Conservation (phyloP, 257 asterid genomes). For the Marsdenia floribunda region DNA sequence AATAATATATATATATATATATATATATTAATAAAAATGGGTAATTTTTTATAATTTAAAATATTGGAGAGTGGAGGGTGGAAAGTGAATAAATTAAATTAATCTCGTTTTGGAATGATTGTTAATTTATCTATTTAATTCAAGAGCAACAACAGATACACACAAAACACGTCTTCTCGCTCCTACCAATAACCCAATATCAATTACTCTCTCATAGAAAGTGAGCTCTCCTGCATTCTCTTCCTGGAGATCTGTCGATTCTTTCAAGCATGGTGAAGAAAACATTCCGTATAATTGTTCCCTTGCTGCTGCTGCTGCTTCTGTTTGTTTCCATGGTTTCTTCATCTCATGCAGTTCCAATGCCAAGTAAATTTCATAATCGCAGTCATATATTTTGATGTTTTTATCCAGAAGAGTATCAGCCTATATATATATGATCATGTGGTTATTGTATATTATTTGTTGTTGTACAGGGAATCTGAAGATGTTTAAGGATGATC, state of each 20-base stretch:
- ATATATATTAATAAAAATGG: no score
- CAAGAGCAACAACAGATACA: background rate
- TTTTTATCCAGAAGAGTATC: background rate
- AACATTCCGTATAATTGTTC: background rate
- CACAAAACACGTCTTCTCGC: background rate
- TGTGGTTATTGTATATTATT: background rate
- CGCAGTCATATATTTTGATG: background rate
- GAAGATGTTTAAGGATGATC: background rate
- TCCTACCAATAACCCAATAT: background rate
- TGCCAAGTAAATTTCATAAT: background rate
- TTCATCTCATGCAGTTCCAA: background rate
- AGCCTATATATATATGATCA: background rate
- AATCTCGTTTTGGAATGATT: no score
- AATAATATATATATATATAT: no score
- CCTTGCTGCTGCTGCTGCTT: background rate
- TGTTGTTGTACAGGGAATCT: background rate
- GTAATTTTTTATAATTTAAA: no score
- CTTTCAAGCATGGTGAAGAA: background rate
- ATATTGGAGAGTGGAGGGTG: no score
- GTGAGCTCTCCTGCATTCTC: background rate
- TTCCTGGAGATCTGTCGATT: background rate
- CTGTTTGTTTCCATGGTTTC: background rate
- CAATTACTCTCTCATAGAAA: background rate
- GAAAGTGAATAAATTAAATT: no score
- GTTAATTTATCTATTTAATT: no score